Evolutionary conservation across 2,329 filamentous ascomycete species (phyloP).

Genomic region (Tolypocladium ovalisporum): DNA sequence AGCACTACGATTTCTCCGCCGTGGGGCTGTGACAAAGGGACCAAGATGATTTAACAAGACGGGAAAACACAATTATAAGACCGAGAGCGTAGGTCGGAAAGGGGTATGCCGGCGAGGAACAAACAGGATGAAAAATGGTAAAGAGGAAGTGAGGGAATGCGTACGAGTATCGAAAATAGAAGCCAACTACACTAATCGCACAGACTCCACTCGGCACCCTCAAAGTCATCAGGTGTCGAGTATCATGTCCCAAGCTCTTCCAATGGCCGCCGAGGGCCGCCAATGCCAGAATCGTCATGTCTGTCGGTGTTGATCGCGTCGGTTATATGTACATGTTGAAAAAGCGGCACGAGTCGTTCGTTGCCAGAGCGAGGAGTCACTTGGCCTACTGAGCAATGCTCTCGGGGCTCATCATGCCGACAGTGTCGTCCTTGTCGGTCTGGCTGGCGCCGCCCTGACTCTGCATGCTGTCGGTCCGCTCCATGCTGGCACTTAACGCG

Average conservation of each 20-base stretch:
- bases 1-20: neutral
- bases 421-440: conserved; percentile 56
- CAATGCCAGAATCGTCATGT: neutral
- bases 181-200: neutral
- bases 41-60: neutral
- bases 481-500: conserved; percentile 41
- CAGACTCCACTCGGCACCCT: neutral
- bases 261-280: neutral
- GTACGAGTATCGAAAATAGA: too few relatives aligned
- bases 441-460: conserved; percentile 49
- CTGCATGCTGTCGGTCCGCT: conserved; percentile 45
- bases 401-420: conserved; percentile 77
- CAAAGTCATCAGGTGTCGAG: neutral
- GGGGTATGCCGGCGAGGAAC: neutral
- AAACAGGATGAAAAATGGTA: neutral
- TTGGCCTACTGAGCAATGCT: conserved; percentile 45
- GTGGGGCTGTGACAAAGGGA: neutral
- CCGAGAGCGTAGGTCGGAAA: neutral
- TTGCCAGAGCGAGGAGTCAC: neutral
- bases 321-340: neutral
- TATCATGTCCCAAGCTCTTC: neutral
- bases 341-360: neutral
- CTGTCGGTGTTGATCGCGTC: neutral
- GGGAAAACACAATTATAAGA: neutral
- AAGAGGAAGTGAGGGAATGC: neutral